Evolutionary conservation across 1,284 basidiomycete genomes (phyloP), one percentile per base, ranked within the genome.

Genomic region (Boletus smithii): DNA sequence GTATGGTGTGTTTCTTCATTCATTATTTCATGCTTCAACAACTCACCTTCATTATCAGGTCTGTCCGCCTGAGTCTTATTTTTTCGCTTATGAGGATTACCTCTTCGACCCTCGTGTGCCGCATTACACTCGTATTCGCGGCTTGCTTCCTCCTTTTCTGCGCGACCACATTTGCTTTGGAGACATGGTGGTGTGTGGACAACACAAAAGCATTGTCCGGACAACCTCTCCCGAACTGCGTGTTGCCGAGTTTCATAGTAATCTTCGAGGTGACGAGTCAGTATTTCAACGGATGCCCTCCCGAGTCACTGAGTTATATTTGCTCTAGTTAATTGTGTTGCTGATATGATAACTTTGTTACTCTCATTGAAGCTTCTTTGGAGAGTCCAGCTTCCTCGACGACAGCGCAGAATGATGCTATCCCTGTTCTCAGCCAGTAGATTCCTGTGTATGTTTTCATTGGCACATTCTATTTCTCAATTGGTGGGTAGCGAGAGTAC

Each of bases 31-130:
- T n/a, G n/a, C 16, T 2, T 17, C 36, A 13, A 14, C 18, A 33
- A 14, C 22, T 14, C 8, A 1, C 10, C 4, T 9, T 4, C 13
- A 11, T 13, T 10, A 27, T 7, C 35, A 57, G 55, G 55, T 43
- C 53, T 14, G 49, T 53, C 5, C 55, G 55, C 17, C 37, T 56
- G 43, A 57, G 55, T 22, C 9, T 57, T 7, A 14, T 58, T 6
- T 44, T 22, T 18, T 56, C 55, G 2, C 30, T 53, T 3, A 26
- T 56, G 9, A 34, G 55, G 18, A 36, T 57, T 5, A 20, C 26
- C 4, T 20, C 36, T 1, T 39, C 45, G 3, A 11, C 8, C 9
- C 18, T 30, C 7, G 14, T 42, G 9, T 47, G 38, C n/a, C 37
- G 33, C n/a, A 23, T 55, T 13, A 18, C 42, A 9, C 32, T 41